A percentile compares a stretch with the other conserved stretches of the same genome.
Conservation (phyloP, 257 asterid genomes). For the Solanum tarapatanum region DNA sequence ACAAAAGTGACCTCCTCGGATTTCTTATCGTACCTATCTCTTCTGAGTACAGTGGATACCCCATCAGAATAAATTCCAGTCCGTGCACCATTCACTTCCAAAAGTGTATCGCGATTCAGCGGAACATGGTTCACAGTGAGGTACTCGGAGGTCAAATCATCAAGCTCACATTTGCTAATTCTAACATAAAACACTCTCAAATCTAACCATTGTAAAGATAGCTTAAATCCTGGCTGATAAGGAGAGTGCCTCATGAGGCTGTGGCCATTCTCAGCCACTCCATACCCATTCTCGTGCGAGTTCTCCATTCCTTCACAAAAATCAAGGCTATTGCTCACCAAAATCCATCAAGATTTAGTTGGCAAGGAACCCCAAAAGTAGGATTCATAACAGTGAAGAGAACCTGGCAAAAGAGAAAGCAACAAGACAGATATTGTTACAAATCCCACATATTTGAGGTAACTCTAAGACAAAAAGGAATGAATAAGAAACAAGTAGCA, state of each 20-base stretch:
- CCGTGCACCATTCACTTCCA: constrained; percentile 59
- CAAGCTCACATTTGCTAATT: constrained; percentile 50
- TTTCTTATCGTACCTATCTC: constrained; percentile 47
- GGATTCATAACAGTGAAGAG: background rate
- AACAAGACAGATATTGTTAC: constrained; percentile 6
- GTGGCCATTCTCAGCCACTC: constrained; percentile 27
- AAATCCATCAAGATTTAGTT: constrained; percentile 21
- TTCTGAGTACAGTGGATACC: constrained; percentile 37
- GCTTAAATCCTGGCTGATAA: constrained; percentile 16
- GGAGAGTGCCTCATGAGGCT: constrained; percentile 5
- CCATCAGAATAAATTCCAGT: constrained; percentile 51
- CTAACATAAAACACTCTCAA: constrained; percentile 57
- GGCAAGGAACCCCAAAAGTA: background rate
- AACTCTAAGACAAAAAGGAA: background rate
- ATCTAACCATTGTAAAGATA: constrained; percentile 54
- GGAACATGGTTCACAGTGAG: constrained; percentile 62
- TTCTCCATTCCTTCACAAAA: constrained; percentile 27
- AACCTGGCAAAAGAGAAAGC: constrained; percentile 14
- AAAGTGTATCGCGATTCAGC: constrained; percentile 39
- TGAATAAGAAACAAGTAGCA: background rate
- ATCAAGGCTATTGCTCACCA: constrained; percentile 10
- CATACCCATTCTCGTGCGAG: constrained; percentile 17
- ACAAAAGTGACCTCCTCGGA: constrained; percentile 59
- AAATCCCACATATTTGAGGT: constrained; percentile 14
- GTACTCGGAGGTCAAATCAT: constrained; percentile 35